Percentiles rank a stretch among this genome's conserved stretches.
These are phyloP conservation scores for Acanthamoeba triangularis DNA, from an alignment of 208 protist species.

Conservation along the genomic window DNA sequence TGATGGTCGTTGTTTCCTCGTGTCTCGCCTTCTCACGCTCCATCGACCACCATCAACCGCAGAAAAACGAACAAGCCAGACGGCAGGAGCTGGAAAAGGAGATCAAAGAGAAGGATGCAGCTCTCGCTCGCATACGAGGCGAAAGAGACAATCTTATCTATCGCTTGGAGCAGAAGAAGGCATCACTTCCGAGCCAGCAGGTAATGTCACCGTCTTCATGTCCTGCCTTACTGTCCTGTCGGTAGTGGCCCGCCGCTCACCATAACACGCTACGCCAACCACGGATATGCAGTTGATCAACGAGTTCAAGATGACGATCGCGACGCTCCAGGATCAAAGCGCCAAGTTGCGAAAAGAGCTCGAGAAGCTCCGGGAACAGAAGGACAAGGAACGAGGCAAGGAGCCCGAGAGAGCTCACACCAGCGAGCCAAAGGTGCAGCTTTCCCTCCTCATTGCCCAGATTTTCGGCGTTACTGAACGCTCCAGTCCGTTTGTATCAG, in stretches of 20 bases:
- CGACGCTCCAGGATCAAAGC: constrained; percentile 51
- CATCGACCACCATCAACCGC: not conserved
- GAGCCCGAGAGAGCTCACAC: not conserved
- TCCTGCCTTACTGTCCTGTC: not conserved
- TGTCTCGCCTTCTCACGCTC: not conserved
- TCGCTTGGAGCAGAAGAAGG: constrained; percentile 72
- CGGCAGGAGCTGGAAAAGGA: constrained; percentile 51
- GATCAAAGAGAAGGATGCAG: constrained; percentile 61
- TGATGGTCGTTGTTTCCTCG: not conserved
- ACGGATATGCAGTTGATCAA: constrained; percentile 29
- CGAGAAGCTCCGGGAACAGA: constrained; percentile 23
- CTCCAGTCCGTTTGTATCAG: not conserved
- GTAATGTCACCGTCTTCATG: not conserved
- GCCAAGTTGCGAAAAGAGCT: constrained; percentile 29
- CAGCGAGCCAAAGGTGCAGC: constrained; percentile 28
- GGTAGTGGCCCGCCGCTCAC: not conserved
- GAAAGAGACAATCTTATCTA: constrained; percentile 59
- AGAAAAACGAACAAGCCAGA: constrained; percentile 54
- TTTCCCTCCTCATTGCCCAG: not conserved
- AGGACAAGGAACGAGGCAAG: not conserved
- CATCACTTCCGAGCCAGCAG: constrained; percentile 41
- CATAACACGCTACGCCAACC: not conserved
- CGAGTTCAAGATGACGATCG: constrained; percentile 62
- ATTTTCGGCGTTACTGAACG: not conserved
- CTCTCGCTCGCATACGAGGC: constrained; percentile 59